A percentile compares a stretch with the other conserved stretches of the same genome.
These are phyloP conservation scores for Penicillium nucicola DNA, from an alignment of 495 filamentous ascomycete species.

Conservation along the genomic window DNA sequence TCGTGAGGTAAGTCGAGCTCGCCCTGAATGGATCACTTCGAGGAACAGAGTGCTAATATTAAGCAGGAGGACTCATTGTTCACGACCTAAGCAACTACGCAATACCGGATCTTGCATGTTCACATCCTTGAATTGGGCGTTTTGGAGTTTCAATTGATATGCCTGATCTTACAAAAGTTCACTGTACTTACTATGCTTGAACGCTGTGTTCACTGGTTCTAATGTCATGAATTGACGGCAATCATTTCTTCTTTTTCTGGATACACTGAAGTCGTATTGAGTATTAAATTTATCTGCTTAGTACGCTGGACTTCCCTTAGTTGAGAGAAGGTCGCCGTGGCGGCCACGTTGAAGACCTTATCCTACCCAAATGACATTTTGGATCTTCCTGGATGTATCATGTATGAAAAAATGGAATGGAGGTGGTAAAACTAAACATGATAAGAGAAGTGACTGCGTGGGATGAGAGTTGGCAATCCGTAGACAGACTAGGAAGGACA, in stretches of 20 bases:
- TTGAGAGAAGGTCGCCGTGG: too few species aligned
- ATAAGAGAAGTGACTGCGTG: too few species aligned
- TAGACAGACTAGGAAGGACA: too few species aligned
- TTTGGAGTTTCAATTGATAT: slow-evolving; percentile 19
- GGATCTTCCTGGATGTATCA: too few species aligned
- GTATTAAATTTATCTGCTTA: too few species aligned
- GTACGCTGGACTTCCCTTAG: too few species aligned
- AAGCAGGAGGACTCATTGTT: slow-evolving; percentile 48
- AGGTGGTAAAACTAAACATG: too few species aligned
- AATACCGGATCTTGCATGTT: slow-evolving; percentile 15
- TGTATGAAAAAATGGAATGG: too few species aligned
- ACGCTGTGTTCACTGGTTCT: background rate
- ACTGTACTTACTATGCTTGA: slow-evolving; percentile 2
- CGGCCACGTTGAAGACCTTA: too few species aligned
- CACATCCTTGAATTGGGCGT: slow-evolving; percentile 16
- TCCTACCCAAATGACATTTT: too few species aligned
- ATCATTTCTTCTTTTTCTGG: background rate
- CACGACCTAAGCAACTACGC: slow-evolving; percentile 31
- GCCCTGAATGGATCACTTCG: background rate
- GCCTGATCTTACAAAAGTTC: slow-evolving; percentile 8
- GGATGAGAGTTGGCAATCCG: too few species aligned
- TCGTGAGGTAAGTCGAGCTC: slow-evolving; percentile 55
- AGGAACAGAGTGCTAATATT: slow-evolving; percentile 11
- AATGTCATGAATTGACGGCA: slow-evolving; percentile 8
- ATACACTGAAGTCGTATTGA: too few species aligned